These are phyloP conservation scores for Dinochytrium kinnereticum DNA, from an alignment of 371 early-diverging fungal species.

Conservation along the genomic window DNA sequence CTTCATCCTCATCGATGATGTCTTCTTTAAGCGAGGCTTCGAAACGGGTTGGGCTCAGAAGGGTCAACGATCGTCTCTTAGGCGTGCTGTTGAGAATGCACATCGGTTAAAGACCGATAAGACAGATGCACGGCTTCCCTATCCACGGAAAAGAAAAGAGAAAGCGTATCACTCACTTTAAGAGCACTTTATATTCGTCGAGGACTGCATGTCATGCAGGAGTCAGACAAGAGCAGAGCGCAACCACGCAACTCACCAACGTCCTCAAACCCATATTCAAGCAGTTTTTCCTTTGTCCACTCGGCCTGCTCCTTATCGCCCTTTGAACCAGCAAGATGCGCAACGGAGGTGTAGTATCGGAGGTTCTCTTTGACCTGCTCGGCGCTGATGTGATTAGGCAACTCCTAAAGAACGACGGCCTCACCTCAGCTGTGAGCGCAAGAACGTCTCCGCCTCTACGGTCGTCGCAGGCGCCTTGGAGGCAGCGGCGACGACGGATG, in stretches of 20 bases:
- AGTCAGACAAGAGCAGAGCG: not conserved
- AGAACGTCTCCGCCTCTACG: not conserved
- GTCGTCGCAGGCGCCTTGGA: no score
- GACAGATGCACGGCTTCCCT: not conserved
- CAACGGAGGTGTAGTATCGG: constrained; percentile 30
- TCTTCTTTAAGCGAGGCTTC: constrained; percentile 65
- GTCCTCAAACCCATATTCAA: constrained; percentile 57
- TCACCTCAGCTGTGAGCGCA: not conserved
- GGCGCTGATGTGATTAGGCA: not conserved
- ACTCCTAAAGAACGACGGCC: not conserved
- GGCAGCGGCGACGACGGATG: not conserved
- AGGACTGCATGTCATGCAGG: no score
- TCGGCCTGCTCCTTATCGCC: constrained; percentile 53
- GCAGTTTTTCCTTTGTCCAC: constrained; percentile 63
- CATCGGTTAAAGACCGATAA: no score
- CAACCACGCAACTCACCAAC: constrained; percentile 30
- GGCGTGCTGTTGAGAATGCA: constrained; percentile 22
- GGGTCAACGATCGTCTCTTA: constrained; percentile 52
- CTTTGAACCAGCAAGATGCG: constrained; percentile 29
- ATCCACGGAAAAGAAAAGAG: not conserved
- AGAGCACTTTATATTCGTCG: no score
- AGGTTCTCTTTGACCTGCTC: not conserved
- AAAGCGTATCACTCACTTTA: not conserved
- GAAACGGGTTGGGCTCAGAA: constrained; percentile 56
- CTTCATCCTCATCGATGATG: constrained; percentile 60